Percentiles rank a stretch among this genome's conserved stretches.
These are phyloP conservation scores for Acanthochlamys bracteata DNA, from an alignment of 106 monocot genomes.

Conservation along the genomic window DNA sequence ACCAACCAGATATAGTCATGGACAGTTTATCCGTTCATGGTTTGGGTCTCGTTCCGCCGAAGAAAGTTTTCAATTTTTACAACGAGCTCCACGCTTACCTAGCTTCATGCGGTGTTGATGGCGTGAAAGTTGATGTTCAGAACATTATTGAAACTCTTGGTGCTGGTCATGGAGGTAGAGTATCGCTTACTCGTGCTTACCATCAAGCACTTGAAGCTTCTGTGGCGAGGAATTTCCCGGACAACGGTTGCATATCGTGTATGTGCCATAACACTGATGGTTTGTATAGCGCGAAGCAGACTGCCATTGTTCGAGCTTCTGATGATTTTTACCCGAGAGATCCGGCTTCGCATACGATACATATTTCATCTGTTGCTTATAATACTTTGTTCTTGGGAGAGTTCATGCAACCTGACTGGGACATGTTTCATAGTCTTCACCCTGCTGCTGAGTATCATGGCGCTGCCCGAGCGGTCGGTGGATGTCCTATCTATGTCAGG, in stretches of 20 bases:
- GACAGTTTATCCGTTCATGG: conserved; percentile 48
- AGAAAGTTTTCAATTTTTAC: conserved; percentile 45
- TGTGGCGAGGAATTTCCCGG: conserved; percentile 42
- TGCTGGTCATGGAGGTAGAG: conserved; percentile 57
- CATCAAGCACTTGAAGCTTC: conserved; percentile 59
- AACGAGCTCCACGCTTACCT: conserved; percentile 63
- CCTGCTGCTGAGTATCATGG: conserved; percentile 85
- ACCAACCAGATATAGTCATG: conserved; percentile 60
- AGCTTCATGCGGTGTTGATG: conserved; percentile 56
- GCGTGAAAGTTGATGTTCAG: conserved; percentile 73
- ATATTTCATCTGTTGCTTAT: conserved; percentile 75
- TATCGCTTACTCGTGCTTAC: conserved; percentile 39
- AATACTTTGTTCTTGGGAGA: conserved; percentile 76
- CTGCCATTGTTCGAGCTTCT: conserved; percentile 62
- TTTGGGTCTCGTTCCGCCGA: conserved; percentile 55
- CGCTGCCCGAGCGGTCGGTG: conserved; percentile 74
- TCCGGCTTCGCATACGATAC: conserved; percentile 77
- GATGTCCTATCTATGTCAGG: conserved; percentile 64
- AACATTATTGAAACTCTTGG: conserved; percentile 76
- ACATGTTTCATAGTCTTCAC: conserved; percentile 87
- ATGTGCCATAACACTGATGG: conserved; percentile 83
- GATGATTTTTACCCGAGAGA: conserved; percentile 81
- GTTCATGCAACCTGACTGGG: conserved; percentile 92
- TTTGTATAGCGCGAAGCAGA: conserved; percentile 54
- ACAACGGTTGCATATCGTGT: conserved; percentile 64